A percentile compares a stretch with the other conserved stretches of the same genome.
phyloP scores from a whole-genome alignment of 1,284 basidiomycete species.

The Microbotryum intermedium region DNA sequence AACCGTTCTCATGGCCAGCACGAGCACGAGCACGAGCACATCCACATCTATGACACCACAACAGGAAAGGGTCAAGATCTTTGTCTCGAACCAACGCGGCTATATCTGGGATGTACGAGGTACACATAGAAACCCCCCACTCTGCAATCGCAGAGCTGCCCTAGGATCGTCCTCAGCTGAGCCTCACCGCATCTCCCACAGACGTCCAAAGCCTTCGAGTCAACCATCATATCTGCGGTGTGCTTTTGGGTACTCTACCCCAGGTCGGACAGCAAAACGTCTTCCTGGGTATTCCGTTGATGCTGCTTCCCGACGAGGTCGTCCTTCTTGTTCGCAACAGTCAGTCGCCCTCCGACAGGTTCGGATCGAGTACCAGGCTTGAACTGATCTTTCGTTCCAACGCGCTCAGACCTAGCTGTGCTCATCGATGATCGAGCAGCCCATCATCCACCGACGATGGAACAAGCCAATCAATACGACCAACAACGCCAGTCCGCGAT shows the following conservation, averaged over 20 bases:
- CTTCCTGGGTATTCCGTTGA: slow-evolving; percentile 81
- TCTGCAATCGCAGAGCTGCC: not conserved
- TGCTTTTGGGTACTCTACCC: slow-evolving; percentile 82
- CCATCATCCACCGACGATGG: slow-evolving; percentile 51
- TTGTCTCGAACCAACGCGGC: slow-evolving; percentile 59
- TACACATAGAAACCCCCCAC: slow-evolving; percentile 35
- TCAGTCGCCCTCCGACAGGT: slow-evolving; percentile 37
- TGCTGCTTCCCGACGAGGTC: slow-evolving; percentile 85
- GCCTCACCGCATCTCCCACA: slow-evolving; percentile 34
- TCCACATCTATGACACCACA: too few species aligned
- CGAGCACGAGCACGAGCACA: too few species aligned
- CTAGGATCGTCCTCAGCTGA: too few species aligned
- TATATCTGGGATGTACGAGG: slow-evolving; percentile 72
- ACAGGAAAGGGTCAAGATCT: slow-evolving; percentile 39
- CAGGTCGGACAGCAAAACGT: slow-evolving; percentile 94
- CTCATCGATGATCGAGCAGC: slow-evolving; percentile 65
- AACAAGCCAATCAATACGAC: slow-evolving; percentile 29
- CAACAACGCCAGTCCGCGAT: slow-evolving; percentile 43
- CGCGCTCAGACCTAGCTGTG: slow-evolving; percentile 57
- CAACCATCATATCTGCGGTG: slow-evolving; percentile 70
- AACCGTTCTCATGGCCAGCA: too few species aligned
- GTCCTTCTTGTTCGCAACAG: slow-evolving; percentile 74
- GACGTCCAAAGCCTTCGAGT: slow-evolving; percentile 70
- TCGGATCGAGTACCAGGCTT: not conserved
- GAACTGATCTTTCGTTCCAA: not conserved